Base-by-base conservation (phyloP, 345 rosid species). In the Microthlaspi erraticum region DNA sequence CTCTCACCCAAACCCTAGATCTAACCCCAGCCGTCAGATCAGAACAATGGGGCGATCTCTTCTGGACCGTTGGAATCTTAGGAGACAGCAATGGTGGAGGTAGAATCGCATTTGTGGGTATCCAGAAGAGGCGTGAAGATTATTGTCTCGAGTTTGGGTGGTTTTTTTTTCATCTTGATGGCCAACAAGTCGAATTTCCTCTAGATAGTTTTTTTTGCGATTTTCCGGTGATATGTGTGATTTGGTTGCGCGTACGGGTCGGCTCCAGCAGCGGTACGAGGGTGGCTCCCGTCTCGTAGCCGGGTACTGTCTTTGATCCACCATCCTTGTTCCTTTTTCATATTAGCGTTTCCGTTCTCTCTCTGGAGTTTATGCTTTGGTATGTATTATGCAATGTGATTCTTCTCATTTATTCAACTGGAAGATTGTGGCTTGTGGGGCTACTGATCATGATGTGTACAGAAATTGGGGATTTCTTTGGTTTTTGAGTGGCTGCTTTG, bases 161-260 rank as follows among this genome's bases (percentile, higher is more conserved):
- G 72, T 52, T 11, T 34, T 60, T 18, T 59, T 60, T 17, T 42
- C 78, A 43, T 68, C 64, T 59, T 52, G 52, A 69, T 74, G 62
- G 70, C 72, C 19, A 61, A 50, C 14, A 32, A 38, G 2, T 70
- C 70, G 55, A 55, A 60, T 79, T 52, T 31, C 23, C 64, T 77
- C 51, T 66, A 52, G 49, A 51, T 18, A 7, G 42, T 8, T 32
- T 69, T 37, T 23, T 38, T 72, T 34, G 2, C 48, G 60, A 38
- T 43, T 44, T 55, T 26, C 29, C 60, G 16, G 41, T 33, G 53
- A 75, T 69, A 93, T 87, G 98, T 83, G 88, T 82, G 96, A 86
- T 77, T 90, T 90, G 85, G 98, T 87, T 62, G 98, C 94, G 80
- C 92, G 97, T 55, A 93, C 94, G 52, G 98, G 98, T 84, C 96